Evolutionary conservation across 2,329 filamentous ascomycete genomes (phyloP), one percentile per base, ranked within the genome.

Genomic region (Scedosporium minutisporum): DNA sequence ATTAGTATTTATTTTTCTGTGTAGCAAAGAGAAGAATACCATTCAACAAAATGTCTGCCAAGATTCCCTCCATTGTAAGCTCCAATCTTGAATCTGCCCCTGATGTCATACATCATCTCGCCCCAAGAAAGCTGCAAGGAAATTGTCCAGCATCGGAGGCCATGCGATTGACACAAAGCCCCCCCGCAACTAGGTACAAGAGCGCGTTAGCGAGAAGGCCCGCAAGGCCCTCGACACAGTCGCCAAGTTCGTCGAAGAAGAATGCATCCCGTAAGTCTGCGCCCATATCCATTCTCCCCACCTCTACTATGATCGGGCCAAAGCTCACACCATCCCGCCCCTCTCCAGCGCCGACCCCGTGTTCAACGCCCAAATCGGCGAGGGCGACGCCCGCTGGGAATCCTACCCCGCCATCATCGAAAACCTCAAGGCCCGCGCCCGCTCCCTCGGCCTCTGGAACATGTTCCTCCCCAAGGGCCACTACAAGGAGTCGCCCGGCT

Each of bases 381-480:
- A 87, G 64, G 91, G 90, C 66, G 81, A 87, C 59, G 77, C 84
- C 65, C 86, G 93, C 80, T 97, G 93, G 89, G 83, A 88, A 67
- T 77, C 81, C 46, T 89, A 96, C 73, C 93, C 95, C 0, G 73
- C 81, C 51, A 82, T 97, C 69, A 84, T 99, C 65, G 95, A 99
- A 68, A 88, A 95, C 62, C 83, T 99, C 69, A 97, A 97, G 83
- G 80, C 77, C 67, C 90, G 92, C 75, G 95, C 93, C 55, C 84
- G 82, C 71, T 82, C 88, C 68, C 83, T 96, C 27, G 95, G 93
- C 1, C 81, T 99, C 57, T 99, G 95, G 95, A 99, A 99, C 78
- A 89, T 99, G 88, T 99, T 99, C 81, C 77, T 99, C 68, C 91
- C 95, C 67, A 93, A 90, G 79, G 92, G 88, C 69, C 93, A 97